Evolutionary conservation across 2,329 filamentous ascomycete species (phyloP), one percentile per base, ranked within the genome.

Genomic region (Aspergillus pseudoglaucus): DNA sequence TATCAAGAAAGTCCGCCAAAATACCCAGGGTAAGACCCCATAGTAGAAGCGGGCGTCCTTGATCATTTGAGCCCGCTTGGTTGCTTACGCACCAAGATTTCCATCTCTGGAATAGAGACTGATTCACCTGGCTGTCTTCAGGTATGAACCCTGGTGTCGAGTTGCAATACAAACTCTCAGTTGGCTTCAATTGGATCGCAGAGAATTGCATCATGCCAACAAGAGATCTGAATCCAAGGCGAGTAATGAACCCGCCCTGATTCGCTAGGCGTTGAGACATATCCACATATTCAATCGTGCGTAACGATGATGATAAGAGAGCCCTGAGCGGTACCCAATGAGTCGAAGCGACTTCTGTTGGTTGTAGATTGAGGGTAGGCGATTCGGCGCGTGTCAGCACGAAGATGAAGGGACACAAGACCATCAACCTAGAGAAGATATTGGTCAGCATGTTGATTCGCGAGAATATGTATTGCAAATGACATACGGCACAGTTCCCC

Each of bases 21-120:
- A 87, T 79, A 4, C 83, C 83, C 1, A 87, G 70, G 0, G 84
- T 86, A 30, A 87, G 63, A 0, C 84, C 84, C 84, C 84, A 87
- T 1, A 87, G 76, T 9, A 85, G 65, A 1, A 87, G 68, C 2
- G 81, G 79, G 22, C 63, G 62, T 53, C 62, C 55, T 55, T 64
- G 62, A 53, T 69, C 57, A 53, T 45, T 47, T 1, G 60, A 57
- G 10, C 54, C 51, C 46, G 52, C 66, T 59, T 59, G 66, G 44
- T 56, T 57, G 42, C 55, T 57, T 15, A 60, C 49, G 30, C 52
- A 56, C 63, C 62, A 65, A 5, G 56, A 45, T 45, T 59, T 61
- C 23, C 59, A 59, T 12, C 53, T 50, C 25, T 63, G 57, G 41
- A 65, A 42, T 6, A 60, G 45, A 14, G 63, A 58, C n/a, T 52